These are phyloP conservation scores for Boletus sp. DNA, from an alignment of 768 basidiomycete species.

Conservation along the genomic window DNA sequence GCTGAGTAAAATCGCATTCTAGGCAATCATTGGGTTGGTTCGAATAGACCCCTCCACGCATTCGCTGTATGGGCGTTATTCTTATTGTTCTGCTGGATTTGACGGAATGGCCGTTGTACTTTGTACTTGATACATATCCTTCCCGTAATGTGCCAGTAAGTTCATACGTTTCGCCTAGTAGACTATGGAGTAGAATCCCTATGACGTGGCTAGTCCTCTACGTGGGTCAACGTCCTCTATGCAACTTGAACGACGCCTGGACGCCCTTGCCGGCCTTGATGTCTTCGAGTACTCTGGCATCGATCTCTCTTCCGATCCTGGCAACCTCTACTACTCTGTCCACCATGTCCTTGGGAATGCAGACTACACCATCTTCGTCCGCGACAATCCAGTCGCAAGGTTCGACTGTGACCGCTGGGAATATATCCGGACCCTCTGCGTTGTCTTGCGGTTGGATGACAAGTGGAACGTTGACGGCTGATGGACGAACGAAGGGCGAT, in stretches of 20 bases:
- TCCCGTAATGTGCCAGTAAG: slow-evolving; percentile 17
- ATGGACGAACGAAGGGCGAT: slow-evolving; percentile 77
- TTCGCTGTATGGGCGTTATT: slow-evolving; percentile 3
- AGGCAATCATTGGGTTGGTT: slow-evolving; percentile 3
- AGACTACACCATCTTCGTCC: slow-evolving; percentile 88
- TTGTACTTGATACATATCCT: slow-evolving; percentile 20
- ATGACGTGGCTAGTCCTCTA: neutral
- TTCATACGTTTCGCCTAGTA: neutral
- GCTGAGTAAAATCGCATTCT: neutral
- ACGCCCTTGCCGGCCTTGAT: slow-evolving; percentile 73
- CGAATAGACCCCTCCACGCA: slow-evolving; percentile 2
- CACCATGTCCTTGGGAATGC: slow-evolving; percentile 56
- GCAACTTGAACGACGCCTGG: slow-evolving; percentile 71
- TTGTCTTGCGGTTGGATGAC: slow-evolving; percentile 36
- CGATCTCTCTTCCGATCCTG: slow-evolving; percentile 55
- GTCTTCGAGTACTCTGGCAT: slow-evolving; percentile 70
- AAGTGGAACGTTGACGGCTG: slow-evolving; percentile 68
- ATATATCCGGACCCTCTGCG: slow-evolving; percentile 34
- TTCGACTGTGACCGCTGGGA: slow-evolving; percentile 54
- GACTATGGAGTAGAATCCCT: neutral
- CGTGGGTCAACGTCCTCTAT: slow-evolving; percentile 49
- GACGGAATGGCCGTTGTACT: slow-evolving; percentile 14
- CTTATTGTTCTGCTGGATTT: slow-evolving; percentile 21
- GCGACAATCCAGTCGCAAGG: slow-evolving; percentile 85
- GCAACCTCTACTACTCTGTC: slow-evolving; percentile 57